phyloP scores from a whole-genome alignment of 805 yeast species.

The Saturnispora halmiae region DNA sequence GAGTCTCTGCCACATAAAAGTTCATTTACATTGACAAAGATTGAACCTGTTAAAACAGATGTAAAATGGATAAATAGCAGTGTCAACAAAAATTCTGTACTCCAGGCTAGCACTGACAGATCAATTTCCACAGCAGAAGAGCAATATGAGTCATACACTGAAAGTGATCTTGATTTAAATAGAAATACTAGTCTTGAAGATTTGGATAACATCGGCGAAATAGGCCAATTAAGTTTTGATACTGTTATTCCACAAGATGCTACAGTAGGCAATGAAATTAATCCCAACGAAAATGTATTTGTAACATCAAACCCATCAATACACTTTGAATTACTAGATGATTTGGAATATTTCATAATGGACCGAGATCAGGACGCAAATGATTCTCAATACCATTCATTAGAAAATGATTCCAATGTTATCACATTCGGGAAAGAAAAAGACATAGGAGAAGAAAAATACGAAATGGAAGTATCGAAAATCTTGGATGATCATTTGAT shows the following conservation, averaged over 20 bases:
- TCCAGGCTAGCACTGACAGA: no score
- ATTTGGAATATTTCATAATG: slow-evolving; percentile 1
- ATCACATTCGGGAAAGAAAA: neutral
- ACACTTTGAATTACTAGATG: slow-evolving; percentile 5
- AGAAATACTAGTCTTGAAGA: neutral
- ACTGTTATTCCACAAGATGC: no score
- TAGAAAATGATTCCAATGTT: neutral
- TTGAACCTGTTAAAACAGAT: no score
- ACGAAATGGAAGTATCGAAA: no score
- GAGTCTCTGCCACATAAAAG: slow-evolving; percentile 15
- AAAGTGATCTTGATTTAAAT: neutral
- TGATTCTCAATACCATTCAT: neutral
- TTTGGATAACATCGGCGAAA: neutral
- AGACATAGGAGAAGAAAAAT: no score
- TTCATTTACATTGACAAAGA: slow-evolving; percentile 14
- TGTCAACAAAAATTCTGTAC: no score
- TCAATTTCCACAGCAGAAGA: no score
- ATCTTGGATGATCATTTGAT: no score
- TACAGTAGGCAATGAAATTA: neutral
- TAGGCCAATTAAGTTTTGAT: neutral
- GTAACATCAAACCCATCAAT: no score
- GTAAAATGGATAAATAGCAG: no score
- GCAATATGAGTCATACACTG: slow-evolving; percentile 6
- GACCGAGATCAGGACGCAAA: neutral
- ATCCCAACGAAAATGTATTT: neutral